A percentile compares a stretch with the other conserved stretches of the same genome.
Evolutionary conservation across 345 rosid species (phyloP).

Genomic region (Angophora floribunda): DNA sequence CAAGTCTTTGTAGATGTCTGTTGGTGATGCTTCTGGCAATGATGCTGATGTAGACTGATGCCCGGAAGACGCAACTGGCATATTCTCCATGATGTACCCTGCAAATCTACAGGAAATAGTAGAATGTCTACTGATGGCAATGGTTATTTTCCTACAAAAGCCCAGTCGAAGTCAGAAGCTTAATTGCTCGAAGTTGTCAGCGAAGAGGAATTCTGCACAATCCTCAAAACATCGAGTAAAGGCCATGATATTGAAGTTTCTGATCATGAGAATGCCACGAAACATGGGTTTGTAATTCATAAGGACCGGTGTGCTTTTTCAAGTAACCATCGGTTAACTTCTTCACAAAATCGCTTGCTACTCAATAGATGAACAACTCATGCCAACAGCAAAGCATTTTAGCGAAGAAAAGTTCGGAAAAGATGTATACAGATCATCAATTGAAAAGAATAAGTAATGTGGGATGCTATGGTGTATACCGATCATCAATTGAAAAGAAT

Average conservation of each 20-base stretch:
- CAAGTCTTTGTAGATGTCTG: not conserved
- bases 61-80: not conserved
- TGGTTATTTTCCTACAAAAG: not conserved
- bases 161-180: not conserved
- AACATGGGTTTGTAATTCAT: not conserved
- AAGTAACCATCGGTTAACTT: not conserved
- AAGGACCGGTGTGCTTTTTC: not conserved
- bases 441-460: not conserved
- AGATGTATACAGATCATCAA: not conserved
- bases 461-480: not conserved
- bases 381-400: not conserved
- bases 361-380: not conserved
- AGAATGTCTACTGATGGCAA: not conserved
- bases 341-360: not conserved
- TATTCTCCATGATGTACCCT: not conserved
- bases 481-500: not conserved
- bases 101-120: not conserved
- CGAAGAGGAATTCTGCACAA: not conserved
- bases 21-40: not conserved
- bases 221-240: not conserved
- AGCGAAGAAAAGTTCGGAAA: not conserved
- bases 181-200: accelerated
- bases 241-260: not conserved
- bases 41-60: not conserved
- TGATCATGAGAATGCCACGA: not conserved